Evolutionary conservation across 2,329 filamentous ascomycete genomes (phyloP).

Genomic region (Blastomyces emzantsi): DNA sequence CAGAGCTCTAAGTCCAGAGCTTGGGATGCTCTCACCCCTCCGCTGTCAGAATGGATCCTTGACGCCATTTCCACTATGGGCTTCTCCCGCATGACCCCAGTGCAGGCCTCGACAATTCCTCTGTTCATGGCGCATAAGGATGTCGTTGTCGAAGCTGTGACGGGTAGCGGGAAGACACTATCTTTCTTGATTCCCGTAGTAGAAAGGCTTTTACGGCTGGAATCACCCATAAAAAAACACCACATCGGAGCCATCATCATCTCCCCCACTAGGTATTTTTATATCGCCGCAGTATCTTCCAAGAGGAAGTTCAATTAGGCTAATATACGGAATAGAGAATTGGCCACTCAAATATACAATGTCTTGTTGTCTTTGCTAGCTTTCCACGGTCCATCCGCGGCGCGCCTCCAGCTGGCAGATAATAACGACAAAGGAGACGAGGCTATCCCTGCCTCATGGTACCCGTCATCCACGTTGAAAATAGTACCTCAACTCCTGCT

Average conservation of each 20-base stretch:
- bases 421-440: slow-evolving; percentile 28
- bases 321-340: slow-evolving; percentile 50
- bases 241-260: slow-evolving; percentile 87
- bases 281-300: not conserved
- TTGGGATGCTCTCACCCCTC: slow-evolving; percentile 62
- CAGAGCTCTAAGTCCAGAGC: slow-evolving; percentile 38
- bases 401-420: slow-evolving; percentile 32
- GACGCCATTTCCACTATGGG: slow-evolving; percentile 78
- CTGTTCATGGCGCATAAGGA: slow-evolving; percentile 86
- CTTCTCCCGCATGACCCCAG: slow-evolving; percentile 80
- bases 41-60: slow-evolving; percentile 72
- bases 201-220: slow-evolving; percentile 68
- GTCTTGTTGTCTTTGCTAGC: slow-evolving; percentile 68
- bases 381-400: slow-evolving; percentile 72
- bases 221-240: slow-evolving; percentile 78
- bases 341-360: slow-evolving; percentile 81
- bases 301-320: slow-evolving; percentile 1
- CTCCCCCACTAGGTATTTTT: slow-evolving; percentile 61
- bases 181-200: slow-evolving; percentile 77
- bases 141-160: slow-evolving; percentile 87
- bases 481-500: slow-evolving; percentile 81
- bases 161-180: slow-evolving; percentile 83
- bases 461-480: slow-evolving; percentile 43
- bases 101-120: slow-evolving; percentile 86
- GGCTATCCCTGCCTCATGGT: slow-evolving; percentile 25